Base-by-base conservation (phyloP, 495 filamentous ascomycete species). In the Aspergillus kassunensis region DNA sequence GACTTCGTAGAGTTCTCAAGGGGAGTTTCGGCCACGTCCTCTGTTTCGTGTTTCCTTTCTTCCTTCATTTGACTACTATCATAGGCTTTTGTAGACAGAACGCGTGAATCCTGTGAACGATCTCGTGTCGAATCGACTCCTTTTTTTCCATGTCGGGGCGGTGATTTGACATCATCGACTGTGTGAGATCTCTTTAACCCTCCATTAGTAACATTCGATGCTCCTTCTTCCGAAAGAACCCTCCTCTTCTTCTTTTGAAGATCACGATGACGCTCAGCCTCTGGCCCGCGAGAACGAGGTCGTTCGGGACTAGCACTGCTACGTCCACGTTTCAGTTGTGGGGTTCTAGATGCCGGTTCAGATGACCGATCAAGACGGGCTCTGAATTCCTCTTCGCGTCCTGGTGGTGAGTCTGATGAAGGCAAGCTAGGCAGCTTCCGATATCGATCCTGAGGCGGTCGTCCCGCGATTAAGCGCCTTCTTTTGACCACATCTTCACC, bases 281-380 rank as follows among this genome's bases (percentile, higher is more conserved):
- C 76, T 51, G 74, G 71, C 30, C 79, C 80, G 20, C 74, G 68
- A 30, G 74, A 73, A 23, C 75, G 76, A 44, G 74, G 78, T 51
- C 81, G 73, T 40, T 87, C 83, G 2, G 87, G 87, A 4, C 85
- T 88, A 12, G 74, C 77, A 58, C 87, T 89, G 45, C 74, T 72
- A 33, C 87, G 80, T 55, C 81, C 78, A 36, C 87, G 79, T 59
- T 90, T 91, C 41, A 80, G 48, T 33, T 57, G 41, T 6, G 55
- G 49, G 16, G 45, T 49, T 54, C 56, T 64, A 9, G 64, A 63
- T 13, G 62, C 50, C 5, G 54, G 43, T 13, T 58, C 43, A 30
- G 71, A 68, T 70, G 52, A 29, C 25, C 51, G 46, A 19, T 53
- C 65, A 50, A 54, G 69, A 74, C 55, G 79, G 54, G 45, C 37